Percentiles rank a stretch among this genome's conserved stretches.
Evolutionary conservation across 1,139 yeast genomes (phyloP).

Genomic region (Zygosaccharomyces sapae): DNA sequence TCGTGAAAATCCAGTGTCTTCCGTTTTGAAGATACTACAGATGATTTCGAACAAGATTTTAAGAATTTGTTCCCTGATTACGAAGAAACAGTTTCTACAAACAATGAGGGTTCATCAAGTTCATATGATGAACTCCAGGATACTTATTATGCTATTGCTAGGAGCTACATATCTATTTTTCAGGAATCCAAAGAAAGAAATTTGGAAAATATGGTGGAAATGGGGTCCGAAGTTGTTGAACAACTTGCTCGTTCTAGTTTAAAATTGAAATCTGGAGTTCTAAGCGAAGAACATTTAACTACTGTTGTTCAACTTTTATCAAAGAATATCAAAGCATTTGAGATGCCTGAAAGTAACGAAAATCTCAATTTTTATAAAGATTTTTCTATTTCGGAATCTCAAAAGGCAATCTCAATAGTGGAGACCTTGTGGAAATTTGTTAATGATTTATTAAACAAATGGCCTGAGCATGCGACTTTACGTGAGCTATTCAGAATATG

Average conservation of each 20-base stretch:
- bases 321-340: constrained; percentile 33
- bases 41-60: constrained; percentile 56
- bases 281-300: constrained; percentile 41
- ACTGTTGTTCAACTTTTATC: constrained; percentile 44
- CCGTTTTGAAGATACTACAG: constrained; percentile 55
- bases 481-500: constrained; percentile 64
- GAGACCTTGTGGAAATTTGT: constrained; percentile 48
- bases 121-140: constrained; percentile 36
- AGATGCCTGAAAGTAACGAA: constrained; percentile 17
- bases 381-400: constrained; percentile 57
- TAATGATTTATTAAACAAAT: constrained; percentile 51
- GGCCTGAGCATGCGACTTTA: constrained; percentile 96
- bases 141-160: constrained; percentile 38
- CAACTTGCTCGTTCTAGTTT: constrained; percentile 28
- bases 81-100: constrained; percentile 52
- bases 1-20: constrained; percentile 57
- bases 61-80: constrained; percentile 78
- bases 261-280: constrained; percentile 30
- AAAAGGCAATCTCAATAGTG: constrained; percentile 52
- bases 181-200: constrained; percentile 16
- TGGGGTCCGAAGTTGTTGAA: constrained; percentile 44
- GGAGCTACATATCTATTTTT: constrained; percentile 39
- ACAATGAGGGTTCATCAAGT: constrained; percentile 31
- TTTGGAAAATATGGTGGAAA: constrained; percentile 38
- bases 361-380: constrained; percentile 66